Evolutionary conservation across 2,329 filamentous ascomycete species (phyloP).

Genomic region (Aspergillus jensenii): DNA sequence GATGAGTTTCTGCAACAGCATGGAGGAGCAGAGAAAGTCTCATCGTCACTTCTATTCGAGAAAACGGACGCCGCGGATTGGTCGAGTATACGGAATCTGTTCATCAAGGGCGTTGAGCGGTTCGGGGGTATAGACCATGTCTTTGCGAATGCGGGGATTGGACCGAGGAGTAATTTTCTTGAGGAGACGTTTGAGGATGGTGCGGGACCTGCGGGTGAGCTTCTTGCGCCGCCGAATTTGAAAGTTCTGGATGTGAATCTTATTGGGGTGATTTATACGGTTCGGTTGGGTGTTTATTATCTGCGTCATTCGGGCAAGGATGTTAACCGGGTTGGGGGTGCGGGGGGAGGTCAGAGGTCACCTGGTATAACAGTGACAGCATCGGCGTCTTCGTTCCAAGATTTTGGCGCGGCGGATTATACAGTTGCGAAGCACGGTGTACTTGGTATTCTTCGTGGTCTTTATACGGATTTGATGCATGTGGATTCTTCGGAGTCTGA

Average conservation of each 20-base stretch:
- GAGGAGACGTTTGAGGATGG: slow-evolving; percentile 47
- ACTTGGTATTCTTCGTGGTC: slow-evolving; percentile 53
- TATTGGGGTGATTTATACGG: slow-evolving; percentile 52
- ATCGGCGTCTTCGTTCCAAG: slow-evolving; percentile 53
- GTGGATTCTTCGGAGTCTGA: not conserved
- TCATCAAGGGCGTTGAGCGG: slow-evolving; percentile 49
- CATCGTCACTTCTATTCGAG: slow-evolving; percentile 38
- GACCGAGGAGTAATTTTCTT: slow-evolving; percentile 49
- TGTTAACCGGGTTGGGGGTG: not conserved
- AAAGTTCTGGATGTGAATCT: slow-evolving; percentile 52
- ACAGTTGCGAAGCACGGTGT: slow-evolving; percentile 56
- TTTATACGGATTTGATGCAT: slow-evolving; percentile 39
- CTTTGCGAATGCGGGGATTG: slow-evolving; percentile 58
- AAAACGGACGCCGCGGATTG: slow-evolving; percentile 52
- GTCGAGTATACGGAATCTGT: slow-evolving; percentile 52
- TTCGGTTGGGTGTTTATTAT: slow-evolving; percentile 50
- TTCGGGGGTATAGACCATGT: slow-evolving; percentile 49
- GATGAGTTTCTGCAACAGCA: not conserved
- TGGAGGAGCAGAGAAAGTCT: slow-evolving; percentile 22
- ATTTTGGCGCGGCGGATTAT: slow-evolving; percentile 54
- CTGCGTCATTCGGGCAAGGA: slow-evolving; percentile 28
- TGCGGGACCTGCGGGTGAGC: slow-evolving; percentile 29
- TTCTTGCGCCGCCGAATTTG: slow-evolving; percentile 48
- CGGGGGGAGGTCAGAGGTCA: slow-evolving; percentile 33
- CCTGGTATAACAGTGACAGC: slow-evolving; percentile 57